A percentile compares a stretch with the other conserved stretches of the same genome.
These are phyloP conservation scores for Backusella tarrabulga DNA, from an alignment of 192 early-diverging fungal genomes.

Conservation along the genomic window DNA sequence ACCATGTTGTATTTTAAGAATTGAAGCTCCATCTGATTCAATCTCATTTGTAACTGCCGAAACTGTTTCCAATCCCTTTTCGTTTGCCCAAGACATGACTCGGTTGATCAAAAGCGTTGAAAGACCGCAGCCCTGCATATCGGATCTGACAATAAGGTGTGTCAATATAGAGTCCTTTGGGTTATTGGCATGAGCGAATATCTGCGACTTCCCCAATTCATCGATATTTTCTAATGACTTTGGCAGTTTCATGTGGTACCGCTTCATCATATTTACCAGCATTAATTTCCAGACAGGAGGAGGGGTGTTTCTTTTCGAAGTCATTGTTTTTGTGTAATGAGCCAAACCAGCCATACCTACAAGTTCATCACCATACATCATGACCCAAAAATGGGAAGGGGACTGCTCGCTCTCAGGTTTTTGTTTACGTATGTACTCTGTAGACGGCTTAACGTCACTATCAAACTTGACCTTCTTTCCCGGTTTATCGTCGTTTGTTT, in stretches of 20 bases:
- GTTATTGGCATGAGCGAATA: conserved; percentile 6
- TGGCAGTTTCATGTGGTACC: conserved; percentile 13
- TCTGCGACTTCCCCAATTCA: background rate
- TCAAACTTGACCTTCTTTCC: conserved; percentile 25
- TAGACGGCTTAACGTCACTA: conserved; percentile 16
- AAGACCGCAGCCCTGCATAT: conserved; percentile 27
- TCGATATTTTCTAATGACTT: background rate
- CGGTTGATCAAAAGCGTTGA: conserved; percentile 30
- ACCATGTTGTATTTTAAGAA: conserved; percentile 24
- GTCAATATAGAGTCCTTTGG: conserved; percentile 12
- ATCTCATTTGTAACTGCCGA: conserved; percentile 32
- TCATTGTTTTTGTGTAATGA: conserved; percentile 5
- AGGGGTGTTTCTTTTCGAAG: background rate
- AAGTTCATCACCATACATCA: conserved; percentile 14
- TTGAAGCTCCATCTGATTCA: conserved; percentile 20
- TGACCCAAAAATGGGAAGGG: conserved; percentile 37
- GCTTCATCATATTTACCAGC: background rate
- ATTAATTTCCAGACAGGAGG: conserved; percentile 18
- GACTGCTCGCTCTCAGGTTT: conserved; percentile 11
- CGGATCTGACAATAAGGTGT: conserved; percentile 15
- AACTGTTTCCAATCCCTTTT: conserved; percentile 17
- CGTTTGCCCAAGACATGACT: conserved; percentile 26
- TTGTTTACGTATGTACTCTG: conserved; percentile 10
- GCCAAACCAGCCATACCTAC: conserved; percentile 37
- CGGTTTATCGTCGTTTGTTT: conserved; percentile 21